Conservation (phyloP, 2,329 filamentous ascomycete species). For the Aotearoamyces nothofagi region DNA sequence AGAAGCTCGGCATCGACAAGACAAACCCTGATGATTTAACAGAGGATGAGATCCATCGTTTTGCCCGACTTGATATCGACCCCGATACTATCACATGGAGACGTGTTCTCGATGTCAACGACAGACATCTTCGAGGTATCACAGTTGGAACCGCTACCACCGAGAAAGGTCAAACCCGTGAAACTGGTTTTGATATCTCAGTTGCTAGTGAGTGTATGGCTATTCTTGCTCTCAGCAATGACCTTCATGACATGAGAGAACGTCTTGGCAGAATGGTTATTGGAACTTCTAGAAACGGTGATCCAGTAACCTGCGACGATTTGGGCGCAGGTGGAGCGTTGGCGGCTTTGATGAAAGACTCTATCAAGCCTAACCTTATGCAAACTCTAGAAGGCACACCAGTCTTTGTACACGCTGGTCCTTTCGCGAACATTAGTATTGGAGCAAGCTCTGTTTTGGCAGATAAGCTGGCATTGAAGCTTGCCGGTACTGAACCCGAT, state of each 20-base stretch:
- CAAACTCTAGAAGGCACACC: conserved; percentile 94
- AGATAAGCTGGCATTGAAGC: conserved; percentile 89
- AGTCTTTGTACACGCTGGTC: conserved; percentile 92
- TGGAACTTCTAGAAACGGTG: conserved; percentile 68
- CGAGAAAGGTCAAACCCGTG: conserved; percentile 74
- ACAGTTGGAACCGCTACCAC: conserved; percentile 80
- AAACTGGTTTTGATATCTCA: conserved; percentile 95
- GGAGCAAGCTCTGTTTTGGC: conserved; percentile 91
- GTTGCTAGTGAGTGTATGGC: conserved; percentile 98
- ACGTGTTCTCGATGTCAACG: conserved; percentile 92
- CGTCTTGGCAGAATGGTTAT: conserved; percentile 92
- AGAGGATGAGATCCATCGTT: conserved; percentile 71
- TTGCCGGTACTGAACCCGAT: conserved; percentile 84
- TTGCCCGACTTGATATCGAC: conserved; percentile 92
- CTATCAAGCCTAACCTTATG: conserved; percentile 98
- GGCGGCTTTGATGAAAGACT: conserved; percentile 91
- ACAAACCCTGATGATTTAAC: conserved; percentile 85
- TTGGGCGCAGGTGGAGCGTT: conserved; percentile 85
- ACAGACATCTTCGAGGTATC: conserved; percentile 79
- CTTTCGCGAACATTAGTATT: conserved; percentile 97
- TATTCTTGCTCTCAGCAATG: conserved; percentile 84
- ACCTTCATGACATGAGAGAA: conserved; percentile 78
- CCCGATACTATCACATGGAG: conserved; percentile 96
- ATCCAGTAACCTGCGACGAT: conserved; percentile 92
- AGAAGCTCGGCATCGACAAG: conserved; percentile 94